A percentile compares a stretch with the other conserved stretches of the same genome.
Evolutionary conservation across 805 yeast genomes (phyloP).

Genomic region (Schwanniomyces yamadae): DNA sequence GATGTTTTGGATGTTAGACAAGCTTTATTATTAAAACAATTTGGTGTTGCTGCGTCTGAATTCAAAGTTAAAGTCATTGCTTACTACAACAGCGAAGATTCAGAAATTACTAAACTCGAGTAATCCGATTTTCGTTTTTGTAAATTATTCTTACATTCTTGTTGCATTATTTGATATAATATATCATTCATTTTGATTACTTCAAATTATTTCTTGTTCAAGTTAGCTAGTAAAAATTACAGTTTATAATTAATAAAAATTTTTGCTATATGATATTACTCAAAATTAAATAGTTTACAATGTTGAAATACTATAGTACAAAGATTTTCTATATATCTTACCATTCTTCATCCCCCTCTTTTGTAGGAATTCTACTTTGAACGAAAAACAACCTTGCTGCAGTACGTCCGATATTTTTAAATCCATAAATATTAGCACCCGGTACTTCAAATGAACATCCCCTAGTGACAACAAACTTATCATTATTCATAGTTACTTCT

Average conservation of each 20-base stretch:
- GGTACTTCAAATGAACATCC: conserved; percentile 87
- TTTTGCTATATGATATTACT: neutral
- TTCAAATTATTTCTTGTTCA: too few species aligned
- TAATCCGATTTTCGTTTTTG: conserved; percentile 4
- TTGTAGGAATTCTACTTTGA: conserved; percentile 37
- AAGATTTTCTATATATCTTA: neutral
- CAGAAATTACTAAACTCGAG: conserved; percentile 25
- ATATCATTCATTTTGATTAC: neutral
- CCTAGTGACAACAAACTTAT: conserved; percentile 56
- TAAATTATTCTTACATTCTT: conserved; percentile 6
- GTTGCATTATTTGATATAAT: conserved; percentile 6
- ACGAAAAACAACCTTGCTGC: conserved; percentile 72
- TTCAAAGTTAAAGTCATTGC: conserved; percentile 82
- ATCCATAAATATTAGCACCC: conserved; percentile 67
- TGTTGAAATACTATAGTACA: neutral
- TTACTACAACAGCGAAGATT: conserved; percentile 65
- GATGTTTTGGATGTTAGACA: conserved; percentile 84
- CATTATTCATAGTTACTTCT: conserved; percentile 63
- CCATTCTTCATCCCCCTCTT: conserved; percentile 9
- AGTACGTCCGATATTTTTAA: conserved; percentile 58
- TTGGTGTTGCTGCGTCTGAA: conserved; percentile 92
- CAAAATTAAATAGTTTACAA: neutral
- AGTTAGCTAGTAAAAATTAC: neutral
- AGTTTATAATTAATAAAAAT: too few species aligned
- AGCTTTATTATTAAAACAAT: conserved; percentile 87